These are phyloP conservation scores for Micractinium sp. DNA, from an alignment of 139 green algal species.

Conservation along the genomic window DNA sequence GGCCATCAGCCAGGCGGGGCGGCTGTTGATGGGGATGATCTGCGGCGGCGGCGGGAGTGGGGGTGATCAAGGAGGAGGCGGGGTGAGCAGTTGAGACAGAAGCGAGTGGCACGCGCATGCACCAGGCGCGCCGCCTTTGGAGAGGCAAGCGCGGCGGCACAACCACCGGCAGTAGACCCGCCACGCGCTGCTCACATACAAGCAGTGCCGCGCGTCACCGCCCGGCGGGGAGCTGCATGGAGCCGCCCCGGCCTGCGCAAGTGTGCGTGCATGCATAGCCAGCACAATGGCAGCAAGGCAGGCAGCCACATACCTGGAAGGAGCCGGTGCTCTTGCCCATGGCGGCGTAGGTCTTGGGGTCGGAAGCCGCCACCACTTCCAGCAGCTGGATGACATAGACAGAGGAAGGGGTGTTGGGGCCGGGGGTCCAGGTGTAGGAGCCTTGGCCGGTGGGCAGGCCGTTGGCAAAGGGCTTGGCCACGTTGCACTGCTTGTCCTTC, in stretches of 20 bases:
- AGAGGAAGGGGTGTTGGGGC: slow-evolving; percentile 7
- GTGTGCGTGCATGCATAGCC: no score
- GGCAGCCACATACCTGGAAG: neutral
- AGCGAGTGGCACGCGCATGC: neutral
- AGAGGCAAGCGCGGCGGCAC: no score
- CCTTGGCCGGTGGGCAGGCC: slow-evolving; percentile 24
- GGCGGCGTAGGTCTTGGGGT: slow-evolving; percentile 18
- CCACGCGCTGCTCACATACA: no score
- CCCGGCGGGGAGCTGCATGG: no score
- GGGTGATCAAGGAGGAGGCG: no score
- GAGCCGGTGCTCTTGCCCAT: slow-evolving; percentile 16
- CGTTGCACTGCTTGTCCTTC: slow-evolving; percentile 45
- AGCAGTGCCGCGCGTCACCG: no score
- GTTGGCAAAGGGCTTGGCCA: slow-evolving; percentile 1
- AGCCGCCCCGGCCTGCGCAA: no score
- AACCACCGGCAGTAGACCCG: no score
- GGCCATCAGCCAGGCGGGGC: slow-evolving; percentile 39
- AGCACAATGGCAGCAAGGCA: no score
- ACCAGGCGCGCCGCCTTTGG: no score
- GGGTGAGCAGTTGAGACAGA: neutral
- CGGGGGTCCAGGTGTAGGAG: slow-evolving; percentile 22
- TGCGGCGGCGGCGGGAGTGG: no score
- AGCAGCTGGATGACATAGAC: slow-evolving; percentile 37
- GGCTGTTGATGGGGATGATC: slow-evolving; percentile 39
- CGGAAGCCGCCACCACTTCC: neutral